These are phyloP conservation scores for Nitzschia inconspicua DNA, from an alignment of 108 stramenopile genomes.

Conservation along the genomic window DNA sequence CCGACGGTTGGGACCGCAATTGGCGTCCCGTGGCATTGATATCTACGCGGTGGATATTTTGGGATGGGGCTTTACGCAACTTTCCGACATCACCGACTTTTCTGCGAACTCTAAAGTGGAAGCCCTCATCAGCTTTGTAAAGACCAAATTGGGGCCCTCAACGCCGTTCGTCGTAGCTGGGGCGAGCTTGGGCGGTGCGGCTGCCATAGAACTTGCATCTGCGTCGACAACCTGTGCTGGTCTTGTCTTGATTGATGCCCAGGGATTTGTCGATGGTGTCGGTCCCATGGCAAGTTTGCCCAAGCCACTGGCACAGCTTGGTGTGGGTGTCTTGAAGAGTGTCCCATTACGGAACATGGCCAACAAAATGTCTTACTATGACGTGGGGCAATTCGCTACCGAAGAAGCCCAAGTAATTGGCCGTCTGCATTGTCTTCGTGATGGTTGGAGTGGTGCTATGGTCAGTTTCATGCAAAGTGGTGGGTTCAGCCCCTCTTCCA, in stretches of 20 bases:
- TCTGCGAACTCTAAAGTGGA: slow-evolving; percentile 87
- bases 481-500: slow-evolving; percentile 78
- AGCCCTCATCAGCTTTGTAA: slow-evolving; percentile 68
- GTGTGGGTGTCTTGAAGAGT: slow-evolving; percentile 75
- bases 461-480: slow-evolving; percentile 81
- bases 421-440: slow-evolving; percentile 73
- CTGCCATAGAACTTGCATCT: slow-evolving; percentile 74
- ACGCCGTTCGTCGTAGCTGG: slow-evolving; percentile 57
- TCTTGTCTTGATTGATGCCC: slow-evolving; percentile 74
- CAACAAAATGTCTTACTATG: slow-evolving; percentile 84
- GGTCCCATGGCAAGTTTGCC: slow-evolving; percentile 79
- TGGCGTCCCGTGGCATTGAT: slow-evolving; percentile 71
- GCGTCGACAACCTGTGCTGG: slow-evolving; percentile 34
- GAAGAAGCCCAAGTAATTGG: slow-evolving; percentile 89
- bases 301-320: slow-evolving; percentile 62
- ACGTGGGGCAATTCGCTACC: slow-evolving; percentile 68
- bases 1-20: slow-evolving; percentile 63
- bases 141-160: slow-evolving; percentile 39
- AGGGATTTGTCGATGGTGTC: slow-evolving; percentile 90
- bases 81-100: slow-evolving; percentile 58
- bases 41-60: slow-evolving; percentile 89
- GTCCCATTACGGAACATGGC: slow-evolving; percentile 68
- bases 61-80: slow-evolving; percentile 94
- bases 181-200: slow-evolving; percentile 76
- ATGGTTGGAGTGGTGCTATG: slow-evolving; percentile 85